Evolutionary conservation across 371 early-diverging fungal genomes (phyloP).

Genomic region (Mucor lusitanicus): DNA sequence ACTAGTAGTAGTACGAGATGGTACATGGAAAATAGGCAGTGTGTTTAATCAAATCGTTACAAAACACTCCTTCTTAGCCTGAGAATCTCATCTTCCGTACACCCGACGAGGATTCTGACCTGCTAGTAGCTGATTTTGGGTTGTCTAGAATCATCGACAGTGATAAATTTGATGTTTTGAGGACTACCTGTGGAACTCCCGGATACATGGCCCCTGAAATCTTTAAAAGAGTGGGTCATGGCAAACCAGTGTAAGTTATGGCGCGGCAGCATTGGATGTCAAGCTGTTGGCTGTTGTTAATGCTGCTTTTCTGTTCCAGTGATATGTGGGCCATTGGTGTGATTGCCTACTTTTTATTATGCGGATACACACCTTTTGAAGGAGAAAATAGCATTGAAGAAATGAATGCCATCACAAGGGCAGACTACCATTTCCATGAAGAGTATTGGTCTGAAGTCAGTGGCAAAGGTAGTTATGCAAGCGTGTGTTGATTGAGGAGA

Average conservation of each 20-base stretch:
- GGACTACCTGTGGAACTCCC: constrained; percentile 85
- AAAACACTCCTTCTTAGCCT: constrained; percentile 50
- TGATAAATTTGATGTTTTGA: constrained; percentile 74
- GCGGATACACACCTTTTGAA: constrained; percentile 91
- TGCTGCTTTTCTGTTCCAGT: constrained; percentile 10
- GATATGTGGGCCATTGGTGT: constrained; percentile 95
- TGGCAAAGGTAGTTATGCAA: constrained; percentile 28
- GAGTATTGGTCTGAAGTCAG: constrained; percentile 73
- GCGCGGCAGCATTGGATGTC: neutral
- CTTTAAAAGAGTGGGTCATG: constrained; percentile 66
- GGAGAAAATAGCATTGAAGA: constrained; percentile 61
- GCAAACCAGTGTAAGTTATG: constrained; percentile 60
- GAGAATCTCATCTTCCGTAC: constrained; percentile 87
- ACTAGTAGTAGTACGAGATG: too few species aligned
- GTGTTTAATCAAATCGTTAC: neutral
- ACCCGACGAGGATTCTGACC: constrained; percentile 65
- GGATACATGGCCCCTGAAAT: constrained; percentile 91
- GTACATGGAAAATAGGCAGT: neutral
- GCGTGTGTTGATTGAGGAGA: too few species aligned
- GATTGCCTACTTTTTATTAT: constrained; percentile 84
- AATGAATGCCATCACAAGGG: constrained; percentile 69
- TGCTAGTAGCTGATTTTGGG: constrained; percentile 90
- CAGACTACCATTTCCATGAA: constrained; percentile 74
- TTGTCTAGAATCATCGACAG: constrained; percentile 80
- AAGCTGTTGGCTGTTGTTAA: neutral